These are phyloP conservation scores for Starmerella davenportii DNA, from an alignment of 805 yeast species.

Conservation along the genomic window DNA sequence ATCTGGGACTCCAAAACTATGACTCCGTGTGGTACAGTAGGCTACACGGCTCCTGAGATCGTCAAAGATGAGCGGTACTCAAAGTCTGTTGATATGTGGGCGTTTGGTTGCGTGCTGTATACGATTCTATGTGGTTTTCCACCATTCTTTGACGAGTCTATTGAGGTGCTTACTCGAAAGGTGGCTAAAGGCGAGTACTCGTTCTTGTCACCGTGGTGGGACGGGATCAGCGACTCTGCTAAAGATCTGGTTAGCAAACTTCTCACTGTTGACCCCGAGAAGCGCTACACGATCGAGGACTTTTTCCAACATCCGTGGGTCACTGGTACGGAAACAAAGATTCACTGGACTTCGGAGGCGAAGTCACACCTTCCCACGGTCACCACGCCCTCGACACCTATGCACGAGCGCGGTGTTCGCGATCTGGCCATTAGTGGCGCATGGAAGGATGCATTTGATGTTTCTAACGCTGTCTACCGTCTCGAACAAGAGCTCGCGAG, in stretches of 20 bases:
- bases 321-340: conserved; percentile 18
- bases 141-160: conserved; percentile 79
- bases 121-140: conserved; percentile 94
- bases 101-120: conserved; percentile 86
- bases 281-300: conserved; percentile 53
- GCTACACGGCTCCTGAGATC: conserved; percentile 96
- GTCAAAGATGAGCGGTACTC: conserved; percentile 86
- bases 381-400: conserved; percentile 9
- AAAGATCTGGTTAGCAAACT: conserved; percentile 50
- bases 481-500: conserved; percentile 44
- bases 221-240: conserved; percentile 52
- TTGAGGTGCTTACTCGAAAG: conserved; percentile 54
- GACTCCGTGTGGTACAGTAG: conserved; percentile 98
- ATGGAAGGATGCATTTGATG: conserved; percentile 70
- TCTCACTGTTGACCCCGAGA: conserved; percentile 51
- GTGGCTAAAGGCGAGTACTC: conserved; percentile 67
- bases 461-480: conserved; percentile 71
- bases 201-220: conserved; percentile 78
- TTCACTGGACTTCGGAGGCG: conserved; percentile 16
- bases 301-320: conserved; percentile 68
- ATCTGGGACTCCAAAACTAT: conserved; percentile 75
- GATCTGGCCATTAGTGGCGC: conserved; percentile 57
- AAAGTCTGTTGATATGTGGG: conserved; percentile 97
- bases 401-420: conserved; percentile 15
- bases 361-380: conserved; percentile 2